Percentiles rank a stretch among this genome's conserved stretches.
These are phyloP conservation scores for Trametes pubescens DNA, from an alignment of 1,284 basidiomycete genomes.

Conservation along the genomic window DNA sequence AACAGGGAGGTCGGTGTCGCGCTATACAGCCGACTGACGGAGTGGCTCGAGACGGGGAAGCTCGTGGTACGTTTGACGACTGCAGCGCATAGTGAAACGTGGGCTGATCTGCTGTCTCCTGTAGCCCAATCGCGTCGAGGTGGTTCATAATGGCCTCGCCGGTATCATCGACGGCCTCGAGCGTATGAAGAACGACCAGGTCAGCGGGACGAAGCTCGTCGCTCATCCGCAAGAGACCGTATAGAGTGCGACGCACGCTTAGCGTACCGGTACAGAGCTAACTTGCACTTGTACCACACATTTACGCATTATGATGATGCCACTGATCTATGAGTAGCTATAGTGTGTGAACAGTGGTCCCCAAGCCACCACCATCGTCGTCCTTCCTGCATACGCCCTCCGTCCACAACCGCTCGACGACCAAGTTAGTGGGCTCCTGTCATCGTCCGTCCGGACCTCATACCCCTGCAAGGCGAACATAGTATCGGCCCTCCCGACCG, in stretches of 20 bases:
- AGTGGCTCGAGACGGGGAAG: slow-evolving; percentile 24
- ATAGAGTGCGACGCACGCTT: background rate
- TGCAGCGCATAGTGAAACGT: background rate
- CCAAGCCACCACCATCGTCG: too few relatives aligned
- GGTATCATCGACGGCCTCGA: slow-evolving; percentile 55
- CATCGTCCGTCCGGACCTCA: too few relatives aligned
- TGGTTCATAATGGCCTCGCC: slow-evolving; percentile 54
- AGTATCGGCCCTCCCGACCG: too few relatives aligned
- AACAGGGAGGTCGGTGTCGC: slow-evolving; percentile 21
- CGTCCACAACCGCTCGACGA: too few relatives aligned
- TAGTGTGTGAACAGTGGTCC: too few relatives aligned
- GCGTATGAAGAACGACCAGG: slow-evolving; percentile 47
- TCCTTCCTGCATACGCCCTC: too few relatives aligned
- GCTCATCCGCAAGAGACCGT: slow-evolving; percentile 54
- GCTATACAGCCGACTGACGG: slow-evolving; percentile 27
- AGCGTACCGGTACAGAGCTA: background rate
- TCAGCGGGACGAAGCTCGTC: slow-evolving; percentile 61
- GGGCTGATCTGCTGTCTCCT: background rate
- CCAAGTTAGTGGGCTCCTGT: too few relatives aligned
- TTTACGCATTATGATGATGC: too few relatives aligned
- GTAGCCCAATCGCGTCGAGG: slow-evolving; percentile 44
- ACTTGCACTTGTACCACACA: background rate
- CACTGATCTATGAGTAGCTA: too few relatives aligned
- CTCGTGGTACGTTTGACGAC: slow-evolving; percentile 25
- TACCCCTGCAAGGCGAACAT: too few relatives aligned